A percentile compares a stretch with the other conserved stretches of the same genome.
phyloP scores from a whole-genome alignment of 495 filamentous ascomycete species.

The Wilcoxina mikolae region DNA sequence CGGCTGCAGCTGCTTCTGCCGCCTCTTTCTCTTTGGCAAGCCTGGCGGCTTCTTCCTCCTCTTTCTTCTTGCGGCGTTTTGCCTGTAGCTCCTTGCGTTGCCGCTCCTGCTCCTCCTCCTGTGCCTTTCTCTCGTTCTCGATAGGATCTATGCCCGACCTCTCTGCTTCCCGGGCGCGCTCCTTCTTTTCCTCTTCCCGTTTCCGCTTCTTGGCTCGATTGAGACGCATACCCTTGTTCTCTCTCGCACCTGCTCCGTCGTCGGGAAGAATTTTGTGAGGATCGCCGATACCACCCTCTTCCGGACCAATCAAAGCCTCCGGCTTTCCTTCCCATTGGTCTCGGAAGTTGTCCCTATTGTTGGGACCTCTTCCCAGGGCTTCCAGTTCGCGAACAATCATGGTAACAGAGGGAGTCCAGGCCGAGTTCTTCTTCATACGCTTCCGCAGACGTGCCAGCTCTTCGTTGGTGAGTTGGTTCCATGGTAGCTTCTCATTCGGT shows the following conservation, averaged over 20 bases:
- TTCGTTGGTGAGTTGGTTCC: slow-evolving; percentile 77
- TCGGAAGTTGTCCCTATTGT: slow-evolving; percentile 24
- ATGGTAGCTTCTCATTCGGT: slow-evolving; percentile 68
- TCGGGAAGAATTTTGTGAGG: slow-evolving; percentile 25
- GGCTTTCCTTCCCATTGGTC: slow-evolving; percentile 22
- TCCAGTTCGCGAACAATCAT: slow-evolving; percentile 89
- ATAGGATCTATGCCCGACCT: slow-evolving; percentile 6
- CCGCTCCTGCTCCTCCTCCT: slow-evolving; percentile 13
- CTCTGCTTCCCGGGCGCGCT: slow-evolving; percentile 24
- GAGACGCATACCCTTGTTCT: slow-evolving; percentile 28
- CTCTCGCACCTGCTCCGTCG: slow-evolving; percentile 20
- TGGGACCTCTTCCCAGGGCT: slow-evolving; percentile 52
- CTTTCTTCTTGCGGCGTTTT: slow-evolving; percentile 8
- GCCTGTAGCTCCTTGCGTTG: slow-evolving; percentile 1
- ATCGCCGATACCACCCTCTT: slow-evolving; percentile 28
- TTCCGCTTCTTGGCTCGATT: slow-evolving; percentile 39
- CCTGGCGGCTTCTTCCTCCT: slow-evolving; percentile 5
- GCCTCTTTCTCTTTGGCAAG: neutral
- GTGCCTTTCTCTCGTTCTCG: slow-evolving; percentile 12
- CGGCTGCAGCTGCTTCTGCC: neutral
- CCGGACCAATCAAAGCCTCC: slow-evolving; percentile 20
- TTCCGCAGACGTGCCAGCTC: slow-evolving; percentile 86
- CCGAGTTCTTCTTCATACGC: slow-evolving; percentile 97
- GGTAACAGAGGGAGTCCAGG: slow-evolving; percentile 87
- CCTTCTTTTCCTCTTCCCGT: slow-evolving; percentile 39